Percentiles rank a stretch among this genome's conserved stretches.
phyloP scores from a whole-genome alignment of 2,329 filamentous ascomycete genomes.

The Stachybotrys echinatus region DNA sequence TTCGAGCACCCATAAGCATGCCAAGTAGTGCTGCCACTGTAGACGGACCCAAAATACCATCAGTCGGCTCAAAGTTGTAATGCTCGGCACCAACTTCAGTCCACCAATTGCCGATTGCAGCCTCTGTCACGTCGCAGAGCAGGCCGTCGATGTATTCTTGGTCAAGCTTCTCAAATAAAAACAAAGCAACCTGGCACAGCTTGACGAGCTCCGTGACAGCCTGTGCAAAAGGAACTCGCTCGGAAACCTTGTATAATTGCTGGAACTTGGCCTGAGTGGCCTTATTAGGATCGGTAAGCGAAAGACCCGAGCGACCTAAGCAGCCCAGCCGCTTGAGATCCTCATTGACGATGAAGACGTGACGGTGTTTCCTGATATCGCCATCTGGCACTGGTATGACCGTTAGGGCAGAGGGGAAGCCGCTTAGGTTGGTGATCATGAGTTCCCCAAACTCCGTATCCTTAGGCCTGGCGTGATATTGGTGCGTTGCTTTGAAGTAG shows the following conservation, averaged over 20 bases:
- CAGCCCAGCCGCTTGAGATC: constrained; percentile 89
- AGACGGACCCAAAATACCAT: constrained; percentile 87
- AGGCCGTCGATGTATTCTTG: constrained; percentile 86
- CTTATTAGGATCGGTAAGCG: constrained; percentile 68
- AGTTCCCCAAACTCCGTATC: constrained; percentile 78
- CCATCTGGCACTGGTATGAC: constrained; percentile 89
- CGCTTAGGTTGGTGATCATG: constrained; percentile 91
- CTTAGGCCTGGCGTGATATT: constrained; percentile 79
- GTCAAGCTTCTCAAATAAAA: constrained; percentile 83
- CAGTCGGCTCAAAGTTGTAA: constrained; percentile 87
- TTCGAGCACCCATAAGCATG: constrained; percentile 82
- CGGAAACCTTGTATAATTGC: constrained; percentile 82
- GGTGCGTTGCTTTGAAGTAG: constrained; percentile 81
- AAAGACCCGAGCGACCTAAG: constrained; percentile 82
- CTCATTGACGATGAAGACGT: constrained; percentile 89
- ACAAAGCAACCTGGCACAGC: constrained; percentile 82
- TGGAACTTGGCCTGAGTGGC: constrained; percentile 89
- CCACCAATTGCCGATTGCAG: constrained; percentile 92
- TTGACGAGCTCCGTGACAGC: constrained; percentile 87
- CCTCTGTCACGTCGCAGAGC: constrained; percentile 89
- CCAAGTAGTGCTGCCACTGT: constrained; percentile 86
- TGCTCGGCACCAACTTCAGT: constrained; percentile 85
- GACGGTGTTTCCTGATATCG: constrained; percentile 72
- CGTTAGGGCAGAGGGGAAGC: constrained; percentile 85
- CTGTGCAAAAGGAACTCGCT: constrained; percentile 70